phyloP scores from a whole-genome alignment of 1,284 basidiomycete genomes.

The Rhodofomes roseus region DNA sequence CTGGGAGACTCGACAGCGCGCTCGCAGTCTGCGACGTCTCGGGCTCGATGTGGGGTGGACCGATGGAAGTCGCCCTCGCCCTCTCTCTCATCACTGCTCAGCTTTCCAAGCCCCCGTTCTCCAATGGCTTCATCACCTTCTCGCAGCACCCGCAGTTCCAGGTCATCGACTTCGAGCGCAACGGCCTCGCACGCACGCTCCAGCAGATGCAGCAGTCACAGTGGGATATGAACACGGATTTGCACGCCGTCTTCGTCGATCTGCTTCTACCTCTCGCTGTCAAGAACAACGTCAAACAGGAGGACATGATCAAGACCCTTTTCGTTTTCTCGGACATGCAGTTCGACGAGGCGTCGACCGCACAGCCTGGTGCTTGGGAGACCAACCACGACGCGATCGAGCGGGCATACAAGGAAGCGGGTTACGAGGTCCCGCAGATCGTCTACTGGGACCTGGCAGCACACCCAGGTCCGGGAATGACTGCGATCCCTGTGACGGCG shows the following conservation, averaged over 20 bases:
- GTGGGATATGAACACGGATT: slow-evolving; percentile 62
- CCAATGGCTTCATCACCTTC: slow-evolving; percentile 67
- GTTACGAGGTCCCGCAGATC: slow-evolving; percentile 67
- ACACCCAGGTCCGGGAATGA: not conserved
- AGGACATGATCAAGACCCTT: slow-evolving; percentile 71
- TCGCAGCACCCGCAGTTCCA: slow-evolving; percentile 47
- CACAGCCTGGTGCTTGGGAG: slow-evolving; percentile 36
- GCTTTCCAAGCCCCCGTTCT: slow-evolving; percentile 60
- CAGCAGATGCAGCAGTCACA: slow-evolving; percentile 31
- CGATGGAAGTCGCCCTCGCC: slow-evolving; percentile 59
- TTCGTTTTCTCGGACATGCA: slow-evolving; percentile 80
- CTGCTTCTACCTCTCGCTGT: slow-evolving; percentile 58
- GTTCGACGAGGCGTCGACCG: slow-evolving; percentile 45
- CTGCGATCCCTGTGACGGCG: slow-evolving; percentile 44
- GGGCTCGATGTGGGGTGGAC: slow-evolving; percentile 59
- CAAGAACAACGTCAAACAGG: slow-evolving; percentile 48
- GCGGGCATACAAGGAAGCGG: slow-evolving; percentile 48
- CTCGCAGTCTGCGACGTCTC: slow-evolving; percentile 75
- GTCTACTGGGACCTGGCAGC: slow-evolving; percentile 55
- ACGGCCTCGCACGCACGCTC: slow-evolving; percentile 33
- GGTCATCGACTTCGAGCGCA: slow-evolving; percentile 37
- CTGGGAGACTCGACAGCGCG: slow-evolving; percentile 53
- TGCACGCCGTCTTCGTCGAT: slow-evolving; percentile 54
- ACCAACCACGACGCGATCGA: slow-evolving; percentile 60
- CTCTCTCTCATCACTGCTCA: slow-evolving; percentile 65